A percentile compares a stretch with the other conserved stretches of the same genome.
phyloP scores from a whole-genome alignment of 768 basidiomycete genomes.

The Termitomyces sp. region DNA sequence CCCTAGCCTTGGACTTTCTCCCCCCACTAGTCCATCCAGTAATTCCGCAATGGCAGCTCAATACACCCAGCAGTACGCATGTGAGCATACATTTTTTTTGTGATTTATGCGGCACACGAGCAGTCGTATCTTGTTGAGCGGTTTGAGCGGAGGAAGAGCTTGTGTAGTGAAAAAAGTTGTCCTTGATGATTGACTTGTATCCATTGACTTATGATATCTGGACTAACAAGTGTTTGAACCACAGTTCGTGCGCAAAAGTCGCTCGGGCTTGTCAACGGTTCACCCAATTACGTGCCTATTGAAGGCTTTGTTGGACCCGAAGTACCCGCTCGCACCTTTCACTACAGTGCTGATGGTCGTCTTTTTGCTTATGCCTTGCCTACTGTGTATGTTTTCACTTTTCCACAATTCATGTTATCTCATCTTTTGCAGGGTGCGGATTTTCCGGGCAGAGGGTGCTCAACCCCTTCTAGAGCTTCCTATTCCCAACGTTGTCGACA shows the following conservation, averaged over 20 bases:
- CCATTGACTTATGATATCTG: not conserved
- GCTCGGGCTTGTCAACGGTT: constrained; percentile 78
- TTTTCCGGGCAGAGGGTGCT: constrained; percentile 71
- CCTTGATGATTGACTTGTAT: not conserved
- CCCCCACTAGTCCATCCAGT: constrained; percentile 24
- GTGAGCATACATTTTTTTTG: constrained; percentile 40
- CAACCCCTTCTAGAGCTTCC: constrained; percentile 71
- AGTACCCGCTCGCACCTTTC: constrained; percentile 66
- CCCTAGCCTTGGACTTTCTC: constrained; percentile 21
- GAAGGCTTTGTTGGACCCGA: constrained; percentile 64
- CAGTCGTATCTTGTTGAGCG: not conserved
- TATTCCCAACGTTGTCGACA: constrained; percentile 72
- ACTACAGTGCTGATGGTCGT: constrained; percentile 84
- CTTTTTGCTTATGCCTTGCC: constrained; percentile 83
- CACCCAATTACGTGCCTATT: constrained; percentile 67
- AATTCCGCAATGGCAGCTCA: constrained; percentile 60
- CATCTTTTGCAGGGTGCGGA: constrained; percentile 51
- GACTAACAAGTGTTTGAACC: not conserved
- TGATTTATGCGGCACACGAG: constrained; percentile 11
- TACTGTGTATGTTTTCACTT: constrained; percentile 49
- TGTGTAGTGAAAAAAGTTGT: not conserved
- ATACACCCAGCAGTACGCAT: constrained; percentile 79
- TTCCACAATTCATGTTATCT: constrained; percentile 10
- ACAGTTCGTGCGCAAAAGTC: constrained; percentile 93
- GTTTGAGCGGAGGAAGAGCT: not conserved